Evolutionary conservation across 192 early-diverging fungal species (phyloP).

Genomic region (Coemansia nantahalensis): DNA sequence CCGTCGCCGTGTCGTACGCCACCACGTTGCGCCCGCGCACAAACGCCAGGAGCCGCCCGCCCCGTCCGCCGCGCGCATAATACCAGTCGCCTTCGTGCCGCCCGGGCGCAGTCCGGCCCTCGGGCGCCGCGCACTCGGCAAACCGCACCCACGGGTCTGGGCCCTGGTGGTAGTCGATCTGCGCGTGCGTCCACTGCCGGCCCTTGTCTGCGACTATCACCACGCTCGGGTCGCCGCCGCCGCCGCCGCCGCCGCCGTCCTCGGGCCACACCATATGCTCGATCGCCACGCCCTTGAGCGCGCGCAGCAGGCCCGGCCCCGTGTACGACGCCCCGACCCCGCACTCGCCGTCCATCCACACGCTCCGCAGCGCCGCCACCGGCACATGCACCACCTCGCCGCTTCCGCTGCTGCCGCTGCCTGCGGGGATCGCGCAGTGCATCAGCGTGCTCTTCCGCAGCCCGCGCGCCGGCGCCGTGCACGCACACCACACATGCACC

Average conservation of each 20-base stretch:
- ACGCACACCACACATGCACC: slow-evolving; percentile 14
- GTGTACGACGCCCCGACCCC: background rate
- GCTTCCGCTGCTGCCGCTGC: background rate
- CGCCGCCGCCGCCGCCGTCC: background rate
- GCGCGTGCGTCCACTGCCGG: slow-evolving; percentile 7
- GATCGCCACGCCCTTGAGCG: background rate
- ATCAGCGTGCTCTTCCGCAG: slow-evolving; percentile 10
- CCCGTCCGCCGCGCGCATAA: slow-evolving; percentile 7
- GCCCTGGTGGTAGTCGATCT: background rate
- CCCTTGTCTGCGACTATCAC: slow-evolving; percentile 9
- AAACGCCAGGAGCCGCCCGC: slow-evolving; percentile 15
- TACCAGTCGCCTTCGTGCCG: slow-evolving; percentile 16
- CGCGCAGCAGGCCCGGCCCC: background rate
- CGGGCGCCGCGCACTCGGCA: background rate
- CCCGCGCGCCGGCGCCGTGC: slow-evolving; percentile 5
- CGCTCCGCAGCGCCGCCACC: slow-evolving; percentile 11
- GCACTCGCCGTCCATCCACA: slow-evolving; percentile 10
- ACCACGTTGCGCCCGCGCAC: slow-evolving; percentile 15
- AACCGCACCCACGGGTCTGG: background rate
- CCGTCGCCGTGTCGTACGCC: slow-evolving; percentile 3
- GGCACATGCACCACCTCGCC: background rate
- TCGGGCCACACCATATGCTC: slow-evolving; percentile 9
- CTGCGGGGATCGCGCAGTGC: slow-evolving; percentile 3
- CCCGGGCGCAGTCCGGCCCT: background rate
- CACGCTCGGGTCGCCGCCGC: background rate